Base-by-base conservation (phyloP, 2,329 filamentous ascomycete genomes). In the Claviceps purpurea region DNA sequence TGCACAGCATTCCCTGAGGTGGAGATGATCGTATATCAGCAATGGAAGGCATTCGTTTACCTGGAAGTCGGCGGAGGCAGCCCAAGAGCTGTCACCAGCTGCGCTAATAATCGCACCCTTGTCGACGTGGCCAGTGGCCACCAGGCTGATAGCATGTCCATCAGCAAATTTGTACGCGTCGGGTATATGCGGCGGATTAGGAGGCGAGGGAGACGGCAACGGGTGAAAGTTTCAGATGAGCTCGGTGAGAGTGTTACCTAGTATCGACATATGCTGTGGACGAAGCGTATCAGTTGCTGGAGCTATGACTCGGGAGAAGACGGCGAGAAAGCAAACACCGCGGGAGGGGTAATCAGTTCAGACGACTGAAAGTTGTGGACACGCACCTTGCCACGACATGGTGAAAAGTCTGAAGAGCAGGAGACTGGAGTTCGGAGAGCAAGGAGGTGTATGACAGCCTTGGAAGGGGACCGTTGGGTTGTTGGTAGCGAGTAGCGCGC, bases 61-160 rank as follows among this genome's bases (percentile, higher is more conserved):
- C 66, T 76, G 73, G 74, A 95, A 95, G 60, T 76, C 79, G 51
- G 78, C 22, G 30, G 82, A 82, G 43, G 75, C 67, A 55, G 89
- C 89, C 88, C 89, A 94, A 61, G 81, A 77, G 66, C 84, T 89
- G 71, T 87, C 86, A 62, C 89, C 87, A 60, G 85, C 85, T 58
- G 72, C 73, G 70, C 85, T 89, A 75, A 93, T 82, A 68, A 95
- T 89, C 65, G 87, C 86, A 62, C 79, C 89, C 74, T 89, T 84
- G 74, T 93, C 85, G 65, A 95, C 71, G 67, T 90, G 84, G 64
- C 83, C 83, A 62, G 78, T 83, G 72, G 77, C 84, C 64, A 94
- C 79, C 63, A 95, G 81, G 79, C 89, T 95, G n/a, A 40, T 16
- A 14, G 37, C 50, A 51, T 56, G 30, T 44, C 22, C 50, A 54